Evolutionary conservation across 2,329 filamentous ascomycete genomes (phyloP).

Genomic region (Corynespora cassiicola): DNA sequence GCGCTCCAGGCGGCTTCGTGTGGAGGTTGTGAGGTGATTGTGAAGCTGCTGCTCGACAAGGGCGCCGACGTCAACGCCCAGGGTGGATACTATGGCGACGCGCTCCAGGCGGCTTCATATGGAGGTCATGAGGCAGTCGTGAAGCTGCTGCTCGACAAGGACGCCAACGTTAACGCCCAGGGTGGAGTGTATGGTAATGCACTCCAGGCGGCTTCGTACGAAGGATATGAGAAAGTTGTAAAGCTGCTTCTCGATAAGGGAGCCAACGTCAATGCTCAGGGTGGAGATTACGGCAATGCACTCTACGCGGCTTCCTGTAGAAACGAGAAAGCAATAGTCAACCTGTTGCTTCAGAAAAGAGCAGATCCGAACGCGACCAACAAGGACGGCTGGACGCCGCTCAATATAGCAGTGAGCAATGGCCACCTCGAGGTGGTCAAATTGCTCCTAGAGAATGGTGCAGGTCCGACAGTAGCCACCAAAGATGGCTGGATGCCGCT

Average conservation of each 20-base stretch:
- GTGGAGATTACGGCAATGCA: conserved; percentile 1
- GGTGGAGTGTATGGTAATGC: not conserved
- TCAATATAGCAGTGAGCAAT: not conserved
- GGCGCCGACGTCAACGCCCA: conserved; percentile 14
- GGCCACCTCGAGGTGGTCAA: conserved; percentile 6
- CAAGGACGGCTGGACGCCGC: not conserved
- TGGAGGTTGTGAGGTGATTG: not conserved
- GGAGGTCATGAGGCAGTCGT: not conserved
- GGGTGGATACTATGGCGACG: conserved; percentile 4
- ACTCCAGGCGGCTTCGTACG: conserved; percentile 3
- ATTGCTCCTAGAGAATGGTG: conserved; percentile 3
- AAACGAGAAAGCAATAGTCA: too few species aligned
- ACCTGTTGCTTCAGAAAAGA: not conserved
- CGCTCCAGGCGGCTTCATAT: conserved; percentile 4
- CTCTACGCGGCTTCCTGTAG: not conserved
- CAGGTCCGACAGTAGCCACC: not conserved
- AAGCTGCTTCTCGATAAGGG: conserved; percentile 1
- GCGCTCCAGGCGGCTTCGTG: conserved; percentile 6
- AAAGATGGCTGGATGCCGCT: conserved; percentile 1
- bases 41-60: conserved; percentile 3
- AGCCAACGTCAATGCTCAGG: not conserved
- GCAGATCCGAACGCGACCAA: not conserved
- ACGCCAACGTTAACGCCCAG: conserved; percentile 4
- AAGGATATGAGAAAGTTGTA: not conserved
- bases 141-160: conserved; percentile 4